phyloP scores from a whole-genome alignment of 2,329 filamentous ascomycete genomes.

The Colletotrichum navitas region DNA sequence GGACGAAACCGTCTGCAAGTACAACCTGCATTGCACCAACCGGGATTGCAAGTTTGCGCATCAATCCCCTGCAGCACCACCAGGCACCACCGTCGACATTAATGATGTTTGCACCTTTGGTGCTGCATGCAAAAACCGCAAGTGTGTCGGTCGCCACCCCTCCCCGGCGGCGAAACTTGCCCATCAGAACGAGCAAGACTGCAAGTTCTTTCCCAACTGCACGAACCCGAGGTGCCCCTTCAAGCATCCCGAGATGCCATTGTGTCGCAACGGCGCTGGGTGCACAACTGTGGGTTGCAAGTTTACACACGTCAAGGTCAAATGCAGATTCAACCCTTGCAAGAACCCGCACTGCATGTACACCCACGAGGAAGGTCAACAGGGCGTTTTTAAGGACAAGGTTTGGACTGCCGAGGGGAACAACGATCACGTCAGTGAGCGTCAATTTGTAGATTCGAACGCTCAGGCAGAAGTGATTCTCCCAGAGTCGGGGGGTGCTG shows the following conservation, averaged over 20 bases:
- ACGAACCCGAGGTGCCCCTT: conserved; percentile 90
- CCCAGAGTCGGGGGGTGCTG: conserved; percentile 60
- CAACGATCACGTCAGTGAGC: conserved; percentile 82
- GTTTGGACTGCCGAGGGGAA: conserved; percentile 81
- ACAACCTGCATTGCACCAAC: conserved; percentile 89
- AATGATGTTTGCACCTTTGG: conserved; percentile 86
- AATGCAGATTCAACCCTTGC: conserved; percentile 93
- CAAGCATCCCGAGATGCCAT: conserved; percentile 86
- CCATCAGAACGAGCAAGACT: conserved; percentile 86
- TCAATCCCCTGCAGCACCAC: conserved; percentile 90
- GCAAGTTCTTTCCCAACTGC: conserved; percentile 93
- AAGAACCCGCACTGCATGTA: conserved; percentile 89
- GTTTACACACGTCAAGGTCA: conserved; percentile 86
- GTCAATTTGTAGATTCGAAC: conserved; percentile 84
- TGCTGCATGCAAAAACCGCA: conserved; percentile 93
- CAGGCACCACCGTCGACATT: conserved; percentile 81
- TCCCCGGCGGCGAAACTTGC: conserved; percentile 85
- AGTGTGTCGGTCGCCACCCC: conserved; percentile 92
- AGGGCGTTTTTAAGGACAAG: conserved; percentile 86
- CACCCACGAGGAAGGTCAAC: conserved; percentile 92
- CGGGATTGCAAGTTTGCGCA: conserved; percentile 93
- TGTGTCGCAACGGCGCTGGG: conserved; percentile 91
- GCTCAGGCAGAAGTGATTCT: conserved; percentile 79
- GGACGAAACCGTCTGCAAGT: conserved; percentile 85
- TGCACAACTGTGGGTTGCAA: conserved; percentile 87